These are phyloP conservation scores for Diaporthe australafricana DNA, from an alignment of 2,329 filamentous ascomycete species.

Conservation along the genomic window DNA sequence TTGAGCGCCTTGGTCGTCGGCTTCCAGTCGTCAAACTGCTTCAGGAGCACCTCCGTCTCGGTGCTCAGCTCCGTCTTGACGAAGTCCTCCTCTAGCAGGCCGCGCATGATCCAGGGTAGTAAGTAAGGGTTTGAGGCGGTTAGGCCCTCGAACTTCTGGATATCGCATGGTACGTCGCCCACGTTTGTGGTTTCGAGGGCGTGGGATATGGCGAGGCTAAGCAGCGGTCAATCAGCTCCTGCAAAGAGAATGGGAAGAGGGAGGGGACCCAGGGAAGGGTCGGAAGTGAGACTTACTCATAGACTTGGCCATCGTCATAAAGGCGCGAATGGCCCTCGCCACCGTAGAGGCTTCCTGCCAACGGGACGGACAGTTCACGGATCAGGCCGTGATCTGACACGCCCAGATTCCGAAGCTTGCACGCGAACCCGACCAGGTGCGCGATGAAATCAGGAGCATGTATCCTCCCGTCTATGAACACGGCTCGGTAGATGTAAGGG, in stretches of 20 bases:
- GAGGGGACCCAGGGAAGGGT: slow-evolving; percentile 13
- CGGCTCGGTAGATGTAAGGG: slow-evolving; percentile 94
- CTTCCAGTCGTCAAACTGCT: slow-evolving; percentile 93
- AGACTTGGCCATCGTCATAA: slow-evolving; percentile 90
- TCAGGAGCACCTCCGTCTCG: slow-evolving; percentile 84
- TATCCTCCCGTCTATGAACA: slow-evolving; percentile 92
- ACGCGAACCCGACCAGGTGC: slow-evolving; percentile 89
- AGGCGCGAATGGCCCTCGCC: slow-evolving; percentile 94
- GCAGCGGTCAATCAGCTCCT: background rate
- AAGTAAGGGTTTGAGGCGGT: slow-evolving; percentile 84
- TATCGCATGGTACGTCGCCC: slow-evolving; percentile 58
- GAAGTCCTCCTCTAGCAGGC: slow-evolving; percentile 89
- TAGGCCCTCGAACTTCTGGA: slow-evolving; percentile 63
- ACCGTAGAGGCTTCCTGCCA: slow-evolving; percentile 90
- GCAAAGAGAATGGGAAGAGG: background rate
- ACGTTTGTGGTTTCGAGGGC: slow-evolving; percentile 77
- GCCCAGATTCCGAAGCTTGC: slow-evolving; percentile 94
- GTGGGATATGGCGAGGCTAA: slow-evolving; percentile 75
- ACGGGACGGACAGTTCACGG: slow-evolving; percentile 85
- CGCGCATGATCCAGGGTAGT: slow-evolving; percentile 95
- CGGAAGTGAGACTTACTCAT: slow-evolving; percentile 66
- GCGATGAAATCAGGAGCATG: slow-evolving; percentile 95
- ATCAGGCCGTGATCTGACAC: slow-evolving; percentile 94
- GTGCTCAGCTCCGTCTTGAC: slow-evolving; percentile 83
- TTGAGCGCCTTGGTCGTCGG: slow-evolving; percentile 90